Evolutionary conservation across 306 rosid species (phyloP), one percentile per base, ranked within the genome.

Genomic region (Hippophae rhamnoides): DNA sequence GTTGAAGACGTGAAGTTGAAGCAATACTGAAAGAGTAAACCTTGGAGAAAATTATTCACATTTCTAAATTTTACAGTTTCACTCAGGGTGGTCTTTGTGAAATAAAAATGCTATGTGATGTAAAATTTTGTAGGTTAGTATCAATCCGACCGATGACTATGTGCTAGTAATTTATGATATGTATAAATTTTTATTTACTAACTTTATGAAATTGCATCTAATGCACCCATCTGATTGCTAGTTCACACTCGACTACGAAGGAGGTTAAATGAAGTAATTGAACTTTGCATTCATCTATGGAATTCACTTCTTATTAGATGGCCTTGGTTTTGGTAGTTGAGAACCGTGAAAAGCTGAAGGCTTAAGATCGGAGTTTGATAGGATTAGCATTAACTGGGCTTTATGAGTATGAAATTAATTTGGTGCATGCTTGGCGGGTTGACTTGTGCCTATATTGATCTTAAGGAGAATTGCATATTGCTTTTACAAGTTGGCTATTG

Each of bases 401-500:
- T 31, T 31, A 31, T 31, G 52, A 31, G 52, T 8, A 14, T 11
- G 45, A 7, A 8, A 27, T 26, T 14, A 27, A 55, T 6, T 43
- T 63, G 5, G 54, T 43, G 49, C 44, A 25, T 27, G 53, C 23
- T 41, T 54, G 60, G 56, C 13, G 57, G 63, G 26, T 56, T 48
- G 41, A 50, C n/a, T 9, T 57, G 5, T 26, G 40, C 42, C 27
- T 45, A 53, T 64, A 53, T 54, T 10, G 61, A 42, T 43, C 31
- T n/a, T 49, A n/a, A 9, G 8, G 41, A 54, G 13, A 26, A 3
- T 18, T 10, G 13, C 49, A 43, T 58, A 13, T 41, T 57, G 7
- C 25, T 11, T 7, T 41, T 25, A 54, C 31, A n/a, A 18, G 6
- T n/a, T 48, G 7, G 12, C 13, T 5, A 48, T 5, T 13, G 13